Conservation (phyloP, 73 alveolate species). For the Paramecium primaurelia region DNA sequence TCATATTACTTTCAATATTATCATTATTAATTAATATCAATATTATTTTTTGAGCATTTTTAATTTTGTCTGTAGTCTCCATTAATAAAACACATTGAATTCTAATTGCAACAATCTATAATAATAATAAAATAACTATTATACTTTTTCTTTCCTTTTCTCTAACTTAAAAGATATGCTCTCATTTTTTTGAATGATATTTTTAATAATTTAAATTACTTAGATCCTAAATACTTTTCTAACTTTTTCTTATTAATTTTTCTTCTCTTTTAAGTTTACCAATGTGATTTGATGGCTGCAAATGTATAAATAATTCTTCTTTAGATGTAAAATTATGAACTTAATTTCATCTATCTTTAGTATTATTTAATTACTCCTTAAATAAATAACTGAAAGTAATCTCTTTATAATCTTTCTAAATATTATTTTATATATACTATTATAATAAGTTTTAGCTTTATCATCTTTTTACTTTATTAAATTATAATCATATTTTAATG, state of each 20-base stretch:
- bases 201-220: background rate
- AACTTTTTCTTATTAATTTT: background rate
- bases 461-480: background rate
- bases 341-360: background rate
- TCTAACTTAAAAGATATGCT: background rate
- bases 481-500: background rate
- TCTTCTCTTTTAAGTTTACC: background rate
- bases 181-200: background rate
- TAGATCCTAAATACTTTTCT: background rate
- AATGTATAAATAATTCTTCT: background rate
- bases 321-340: background rate
- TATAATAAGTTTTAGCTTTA: background rate
- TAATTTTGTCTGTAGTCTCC: background rate
- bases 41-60: background rate
- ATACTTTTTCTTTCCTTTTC: background rate
- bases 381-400: background rate
- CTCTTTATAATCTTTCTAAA: constrained; percentile 13
- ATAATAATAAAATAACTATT: background rate
- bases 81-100: background rate
- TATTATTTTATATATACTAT: background rate
- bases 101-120: background rate
- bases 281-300: background rate
- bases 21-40: background rate
- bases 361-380: background rate
- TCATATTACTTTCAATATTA: constrained; percentile 19